These are phyloP conservation scores for Miscanthus lutarioriparius DNA, from an alignment of 176 grass and related monocot species.

Conservation along the genomic window DNA sequence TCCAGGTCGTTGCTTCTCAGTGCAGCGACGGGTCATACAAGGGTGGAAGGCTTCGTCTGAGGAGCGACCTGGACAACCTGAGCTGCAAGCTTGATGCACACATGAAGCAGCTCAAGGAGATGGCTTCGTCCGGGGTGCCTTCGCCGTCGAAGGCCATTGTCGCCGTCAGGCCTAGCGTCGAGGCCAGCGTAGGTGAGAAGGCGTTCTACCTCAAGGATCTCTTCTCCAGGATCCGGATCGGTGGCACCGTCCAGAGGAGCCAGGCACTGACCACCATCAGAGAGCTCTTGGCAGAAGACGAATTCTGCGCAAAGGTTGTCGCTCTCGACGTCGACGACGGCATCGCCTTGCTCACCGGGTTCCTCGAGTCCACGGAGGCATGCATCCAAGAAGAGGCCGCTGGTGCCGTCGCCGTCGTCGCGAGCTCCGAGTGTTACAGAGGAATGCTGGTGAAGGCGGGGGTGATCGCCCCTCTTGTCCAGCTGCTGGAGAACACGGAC, in stretches of 20 bases:
- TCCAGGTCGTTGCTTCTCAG: conserved; percentile 37
- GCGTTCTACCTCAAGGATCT: conserved; percentile 78
- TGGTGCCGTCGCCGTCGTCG: conserved; percentile 49
- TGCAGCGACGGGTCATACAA: conserved; percentile 61
- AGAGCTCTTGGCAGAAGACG: conserved; percentile 68
- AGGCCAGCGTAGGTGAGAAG: conserved; percentile 59
- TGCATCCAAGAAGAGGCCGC: conserved; percentile 62
- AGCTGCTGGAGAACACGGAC: conserved; percentile 51
- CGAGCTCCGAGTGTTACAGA: conserved; percentile 49
- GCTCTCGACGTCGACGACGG: conserved; percentile 59
- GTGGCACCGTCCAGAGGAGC: conserved; percentile 38
- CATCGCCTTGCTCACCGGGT: conserved; percentile 58
- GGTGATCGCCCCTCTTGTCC: conserved; percentile 65
- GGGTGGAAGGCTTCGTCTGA: conserved; percentile 72
- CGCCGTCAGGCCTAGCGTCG: conserved; percentile 44
- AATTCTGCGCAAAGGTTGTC: conserved; percentile 53
- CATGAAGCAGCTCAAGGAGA: conserved; percentile 53
- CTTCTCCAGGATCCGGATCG: conserved; percentile 74
- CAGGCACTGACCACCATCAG: conserved; percentile 59
- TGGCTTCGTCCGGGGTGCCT: conserved; percentile 28
- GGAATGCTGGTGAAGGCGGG: conserved; percentile 66
- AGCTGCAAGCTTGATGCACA: conserved; percentile 64
- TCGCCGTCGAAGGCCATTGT: conserved; percentile 60
- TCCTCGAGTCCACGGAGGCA: conserved; percentile 55
- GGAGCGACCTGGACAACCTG: conserved; percentile 68